Base-by-base conservation (phyloP, 352 stramenopile species). In the Aphanomyces cochlioides region DNA sequence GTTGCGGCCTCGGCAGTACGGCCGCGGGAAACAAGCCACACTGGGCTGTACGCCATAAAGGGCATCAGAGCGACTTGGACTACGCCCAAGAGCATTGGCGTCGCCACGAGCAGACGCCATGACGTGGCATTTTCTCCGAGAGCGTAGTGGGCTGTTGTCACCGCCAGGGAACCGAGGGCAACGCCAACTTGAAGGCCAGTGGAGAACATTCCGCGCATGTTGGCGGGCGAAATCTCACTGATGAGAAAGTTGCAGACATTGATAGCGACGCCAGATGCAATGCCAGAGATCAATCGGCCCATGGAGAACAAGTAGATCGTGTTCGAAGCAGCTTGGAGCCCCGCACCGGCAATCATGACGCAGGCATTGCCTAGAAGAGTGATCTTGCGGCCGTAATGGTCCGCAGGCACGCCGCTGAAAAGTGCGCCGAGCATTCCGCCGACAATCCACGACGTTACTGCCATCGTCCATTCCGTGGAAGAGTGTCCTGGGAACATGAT, bases 271-370 rank as follows among this genome's bases (percentile, higher is more conserved):
- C 83, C 81, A 10, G 79, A 85, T 6, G 78, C 80, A 13, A 90
- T 76, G 13, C 82, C 82, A n/a, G 80, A 74, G 41, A 90, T 70
- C 56, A 82, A 70, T 8, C 78, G 78, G 39, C 79, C 79, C 39
- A 78, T 47, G 0, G 74, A 56, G 50, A 84, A 85, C 15, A 75
- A 48, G 45, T 75, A 82, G 36, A 85, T 47, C 56, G 76, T 70
- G 0, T 70, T 76, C 15, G 80, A 75, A 0, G 70, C 67, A n/a
- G 77, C 75, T 43, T 85, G 77, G 5, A 87, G 67, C 2, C 61
- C 47, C 13, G 75, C 77, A 7, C 75, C 79, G 7, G 68, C 48
- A 7, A 82, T 79, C 78, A 87, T 87, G 69, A 86, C 68, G 53
- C 76, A 40, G 53, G 76, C 80, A 47, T 81, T 82, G 59, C 58